A percentile compares a stretch with the other conserved stretches of the same genome.
Evolutionary conservation across 306 rosid genomes (phyloP).

Genomic region (Corylus heterophylla): DNA sequence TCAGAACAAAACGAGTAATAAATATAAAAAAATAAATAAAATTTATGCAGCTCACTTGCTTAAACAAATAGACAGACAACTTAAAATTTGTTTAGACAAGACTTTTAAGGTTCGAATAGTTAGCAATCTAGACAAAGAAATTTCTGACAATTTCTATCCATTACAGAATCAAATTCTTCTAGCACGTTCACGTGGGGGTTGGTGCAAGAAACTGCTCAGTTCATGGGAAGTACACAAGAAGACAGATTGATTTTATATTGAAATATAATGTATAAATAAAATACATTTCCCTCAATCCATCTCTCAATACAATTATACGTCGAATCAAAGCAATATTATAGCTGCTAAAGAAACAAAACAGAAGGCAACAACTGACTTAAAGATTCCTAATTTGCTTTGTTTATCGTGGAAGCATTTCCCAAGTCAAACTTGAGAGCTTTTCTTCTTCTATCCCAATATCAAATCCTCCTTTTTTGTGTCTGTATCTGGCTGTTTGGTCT

Average conservation of each 20-base stretch:
- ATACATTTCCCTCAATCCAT: neutral
- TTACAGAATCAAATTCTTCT: slow-evolving; percentile 4
- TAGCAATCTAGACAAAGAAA: too few relatives aligned
- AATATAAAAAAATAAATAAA: too few relatives aligned
- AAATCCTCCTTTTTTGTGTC: slow-evolving; percentile 23
- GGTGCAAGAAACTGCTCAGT: slow-evolving; percentile 30
- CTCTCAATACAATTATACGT: slow-evolving; percentile 33
- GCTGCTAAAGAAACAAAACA: slow-evolving; percentile 7
- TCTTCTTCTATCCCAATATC: slow-evolving; percentile 19
- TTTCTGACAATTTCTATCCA: neutral
- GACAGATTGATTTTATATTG: neutral
- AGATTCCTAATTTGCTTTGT: slow-evolving; percentile 31
- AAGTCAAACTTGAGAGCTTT: slow-evolving; percentile 40
- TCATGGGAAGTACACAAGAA: slow-evolving; percentile 26
- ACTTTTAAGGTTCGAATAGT: too few relatives aligned
- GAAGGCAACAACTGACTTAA: slow-evolving; percentile 21
- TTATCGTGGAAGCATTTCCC: slow-evolving; percentile 25
- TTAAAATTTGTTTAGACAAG: too few relatives aligned
- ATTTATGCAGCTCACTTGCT: too few relatives aligned
- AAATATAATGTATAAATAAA: neutral
- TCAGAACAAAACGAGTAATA: too few relatives aligned
- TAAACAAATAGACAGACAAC: too few relatives aligned
- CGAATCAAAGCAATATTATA: slow-evolving; percentile 42
- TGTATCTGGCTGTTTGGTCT: slow-evolving; percentile 25
- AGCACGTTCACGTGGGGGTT: slow-evolving; percentile 45